These are phyloP conservation scores for Angophora floribunda DNA, from an alignment of 345 rosid species.

Conservation along the genomic window DNA sequence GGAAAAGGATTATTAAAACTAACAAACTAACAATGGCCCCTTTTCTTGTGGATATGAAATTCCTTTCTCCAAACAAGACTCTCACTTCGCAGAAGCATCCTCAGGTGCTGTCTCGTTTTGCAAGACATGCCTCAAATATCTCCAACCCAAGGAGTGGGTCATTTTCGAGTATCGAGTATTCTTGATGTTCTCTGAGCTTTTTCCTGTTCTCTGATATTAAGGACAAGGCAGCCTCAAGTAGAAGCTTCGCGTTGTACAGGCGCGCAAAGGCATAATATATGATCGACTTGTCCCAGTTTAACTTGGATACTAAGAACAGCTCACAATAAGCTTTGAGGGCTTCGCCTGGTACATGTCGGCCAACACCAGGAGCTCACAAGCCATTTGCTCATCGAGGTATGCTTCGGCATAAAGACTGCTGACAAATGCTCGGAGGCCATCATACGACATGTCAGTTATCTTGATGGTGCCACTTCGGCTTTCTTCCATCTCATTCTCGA, in stretches of 20 bases:
- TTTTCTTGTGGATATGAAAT: background rate
- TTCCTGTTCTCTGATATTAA: slow-evolving; percentile 66
- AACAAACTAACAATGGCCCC: accelerated
- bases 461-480: slow-evolving; percentile 67
- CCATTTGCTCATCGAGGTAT: slow-evolving; percentile 63
- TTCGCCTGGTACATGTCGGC: slow-evolving; percentile 77
- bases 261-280: slow-evolving; percentile 67
- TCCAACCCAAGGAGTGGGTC: slow-evolving; percentile 66
- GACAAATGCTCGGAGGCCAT: slow-evolving; percentile 60
- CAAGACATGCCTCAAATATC: slow-evolving; percentile 63
- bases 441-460: slow-evolving; percentile 51
- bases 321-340: slow-evolving; percentile 67
- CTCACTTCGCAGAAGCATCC: background rate
- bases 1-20: background rate
- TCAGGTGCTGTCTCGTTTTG: slow-evolving; percentile 47
- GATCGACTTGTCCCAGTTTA: slow-evolving; percentile 68
- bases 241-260: slow-evolving; percentile 62
- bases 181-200: slow-evolving; percentile 49
- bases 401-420: slow-evolving; percentile 64
- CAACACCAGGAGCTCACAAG: slow-evolving; percentile 61
- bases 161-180: slow-evolving; percentile 57
- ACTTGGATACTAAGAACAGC: slow-evolving; percentile 58
- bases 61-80: background rate
- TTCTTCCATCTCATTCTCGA: slow-evolving; percentile 84
- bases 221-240: slow-evolving; percentile 49